phyloP scores from a whole-genome alignment of 768 basidiomycete genomes.

The Xerocomellus intermedius region DNA sequence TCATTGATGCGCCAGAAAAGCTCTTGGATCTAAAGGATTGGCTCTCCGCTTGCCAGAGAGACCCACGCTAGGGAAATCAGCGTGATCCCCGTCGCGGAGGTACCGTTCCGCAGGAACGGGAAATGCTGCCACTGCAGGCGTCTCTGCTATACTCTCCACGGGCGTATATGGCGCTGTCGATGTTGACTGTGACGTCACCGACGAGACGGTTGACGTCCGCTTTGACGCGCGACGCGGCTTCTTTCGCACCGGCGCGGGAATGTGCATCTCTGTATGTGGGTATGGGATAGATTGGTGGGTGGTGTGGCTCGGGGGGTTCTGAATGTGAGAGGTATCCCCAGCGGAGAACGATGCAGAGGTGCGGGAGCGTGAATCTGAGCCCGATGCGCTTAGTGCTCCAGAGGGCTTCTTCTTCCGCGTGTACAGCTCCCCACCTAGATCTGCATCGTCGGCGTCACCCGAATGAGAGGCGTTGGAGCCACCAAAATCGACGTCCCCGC shows the following conservation, averaged over 20 bases:
- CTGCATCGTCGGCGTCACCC: constrained; percentile 49
- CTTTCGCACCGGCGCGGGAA: constrained; percentile 18
- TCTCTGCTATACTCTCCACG: constrained; percentile 33
- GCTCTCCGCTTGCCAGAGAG: constrained; percentile 32
- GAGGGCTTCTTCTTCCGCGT: constrained; percentile 35
- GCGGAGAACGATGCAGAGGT: constrained; percentile 51
- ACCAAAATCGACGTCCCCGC: not conserved
- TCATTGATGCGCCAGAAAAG: constrained; percentile 36
- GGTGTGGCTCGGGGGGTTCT: constrained; percentile 23
- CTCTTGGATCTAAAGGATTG: constrained; percentile 39
- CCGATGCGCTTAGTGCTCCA: constrained; percentile 34
- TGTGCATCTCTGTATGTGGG: constrained; percentile 28
- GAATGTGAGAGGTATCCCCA: constrained; percentile 19
- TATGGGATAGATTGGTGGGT: constrained; percentile 28
- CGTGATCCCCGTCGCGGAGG: constrained; percentile 24
- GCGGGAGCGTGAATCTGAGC: constrained; percentile 61
- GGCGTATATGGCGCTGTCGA: constrained; percentile 42
- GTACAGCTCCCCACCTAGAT: constrained; percentile 60
- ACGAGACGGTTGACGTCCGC: constrained; percentile 37
- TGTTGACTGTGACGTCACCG: constrained; percentile 46
- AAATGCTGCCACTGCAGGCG: constrained; percentile 20
- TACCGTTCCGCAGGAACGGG: constrained; percentile 32
- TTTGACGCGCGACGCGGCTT: constrained; percentile 26
- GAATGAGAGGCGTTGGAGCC: constrained; percentile 12
- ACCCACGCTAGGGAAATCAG: constrained; percentile 40